Percentiles rank a stretch among this genome's conserved stretches.
These are phyloP conservation scores for Cyphellophora europaea DNA, from an alignment of 2,329 filamentous ascomycete species.

Conservation along the genomic window DNA sequence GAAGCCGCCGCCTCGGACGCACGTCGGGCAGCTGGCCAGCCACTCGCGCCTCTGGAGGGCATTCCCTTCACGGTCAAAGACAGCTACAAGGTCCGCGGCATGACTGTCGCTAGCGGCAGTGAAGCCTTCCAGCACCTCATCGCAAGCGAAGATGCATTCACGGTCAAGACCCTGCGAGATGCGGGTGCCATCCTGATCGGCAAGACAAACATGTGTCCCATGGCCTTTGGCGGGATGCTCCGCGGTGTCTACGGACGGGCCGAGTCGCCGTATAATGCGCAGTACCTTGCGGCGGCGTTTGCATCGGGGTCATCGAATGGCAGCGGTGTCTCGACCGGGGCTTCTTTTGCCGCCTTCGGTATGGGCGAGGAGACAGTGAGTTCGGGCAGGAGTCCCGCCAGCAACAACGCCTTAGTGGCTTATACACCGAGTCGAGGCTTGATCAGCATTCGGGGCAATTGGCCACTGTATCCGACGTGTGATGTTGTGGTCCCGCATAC, in stretches of 20 bases:
- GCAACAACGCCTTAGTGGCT: constrained; percentile 46
- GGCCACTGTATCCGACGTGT: constrained; percentile 48
- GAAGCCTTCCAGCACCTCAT: constrained; percentile 43
- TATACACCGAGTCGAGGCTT: constrained; percentile 48
- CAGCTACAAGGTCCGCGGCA: constrained; percentile 43
- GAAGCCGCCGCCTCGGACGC: constrained; percentile 40
- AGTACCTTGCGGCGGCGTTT: constrained; percentile 45
- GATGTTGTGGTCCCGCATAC: constrained; percentile 47
- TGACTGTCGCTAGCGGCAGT: constrained; percentile 46
- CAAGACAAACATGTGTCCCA: constrained; percentile 51
- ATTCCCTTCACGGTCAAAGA: constrained; percentile 52
- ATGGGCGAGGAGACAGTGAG: constrained; percentile 48
- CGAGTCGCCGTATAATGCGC: constrained; percentile 45
- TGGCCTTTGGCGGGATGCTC: constrained; percentile 51
- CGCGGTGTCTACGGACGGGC: constrained; percentile 47
- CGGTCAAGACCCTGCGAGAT: constrained; percentile 36
- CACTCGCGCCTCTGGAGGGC: constrained; percentile 39
- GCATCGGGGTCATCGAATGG: constrained; percentile 52
- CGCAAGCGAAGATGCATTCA: constrained; percentile 44
- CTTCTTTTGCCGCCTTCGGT: constrained; percentile 44
- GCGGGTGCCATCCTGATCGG: constrained; percentile 45
- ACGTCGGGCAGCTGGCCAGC: constrained; percentile 28
- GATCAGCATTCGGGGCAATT: constrained; percentile 43
- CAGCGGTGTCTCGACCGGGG: constrained; percentile 40
- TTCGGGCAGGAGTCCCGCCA: constrained; percentile 47